phyloP scores from a whole-genome alignment of 2,329 filamentous ascomycete genomes.

The Aspergillus puulaauensis region DNA sequence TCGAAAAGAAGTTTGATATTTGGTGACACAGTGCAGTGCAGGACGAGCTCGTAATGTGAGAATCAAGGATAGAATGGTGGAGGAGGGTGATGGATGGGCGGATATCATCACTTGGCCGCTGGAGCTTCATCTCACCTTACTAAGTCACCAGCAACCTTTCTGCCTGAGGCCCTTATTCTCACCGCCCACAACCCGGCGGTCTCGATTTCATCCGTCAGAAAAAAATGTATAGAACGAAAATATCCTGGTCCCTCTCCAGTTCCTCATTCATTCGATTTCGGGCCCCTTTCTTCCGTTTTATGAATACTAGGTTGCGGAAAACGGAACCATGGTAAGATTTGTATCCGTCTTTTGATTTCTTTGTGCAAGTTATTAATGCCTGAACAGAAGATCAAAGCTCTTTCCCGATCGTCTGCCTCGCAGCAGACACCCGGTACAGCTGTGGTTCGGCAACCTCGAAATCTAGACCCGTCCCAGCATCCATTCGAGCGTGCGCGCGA shows the following conservation, averaged over 20 bases:
- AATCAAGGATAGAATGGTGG: constrained; percentile 7
- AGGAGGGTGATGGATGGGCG: constrained; percentile 11
- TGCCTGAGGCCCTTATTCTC: constrained; percentile 21
- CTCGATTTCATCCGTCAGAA: constrained; percentile 23
- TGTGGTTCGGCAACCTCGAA: constrained; percentile 47
- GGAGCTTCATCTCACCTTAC: constrained; percentile 17
- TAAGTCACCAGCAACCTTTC: not conserved
- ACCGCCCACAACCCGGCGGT: constrained; percentile 35
- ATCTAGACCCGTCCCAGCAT: constrained; percentile 79
- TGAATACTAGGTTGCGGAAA: constrained; percentile 7
- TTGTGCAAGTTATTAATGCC: constrained; percentile 11
- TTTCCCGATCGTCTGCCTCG: constrained; percentile 47
- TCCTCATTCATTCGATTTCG: constrained; percentile 2
- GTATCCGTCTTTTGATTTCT: not conserved
- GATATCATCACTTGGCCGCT: constrained; percentile 22
- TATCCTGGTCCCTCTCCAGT: constrained; percentile 1
- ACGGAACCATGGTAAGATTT: constrained; percentile 32
- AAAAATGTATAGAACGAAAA: constrained; percentile 26
- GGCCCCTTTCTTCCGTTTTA: constrained; percentile 15
- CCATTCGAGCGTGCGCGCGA: constrained; percentile 89
- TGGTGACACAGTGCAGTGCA: not conserved
- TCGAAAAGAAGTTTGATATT: constrained; percentile 5
- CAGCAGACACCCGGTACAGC: constrained; percentile 49
- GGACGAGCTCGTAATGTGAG: not conserved
- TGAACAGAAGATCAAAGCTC: constrained; percentile 57